Percentiles rank a stretch among this genome's conserved stretches.
Evolutionary conservation across 352 stramenopile species (phyloP).

Genomic region (Globisporangium cederbergense): DNA sequence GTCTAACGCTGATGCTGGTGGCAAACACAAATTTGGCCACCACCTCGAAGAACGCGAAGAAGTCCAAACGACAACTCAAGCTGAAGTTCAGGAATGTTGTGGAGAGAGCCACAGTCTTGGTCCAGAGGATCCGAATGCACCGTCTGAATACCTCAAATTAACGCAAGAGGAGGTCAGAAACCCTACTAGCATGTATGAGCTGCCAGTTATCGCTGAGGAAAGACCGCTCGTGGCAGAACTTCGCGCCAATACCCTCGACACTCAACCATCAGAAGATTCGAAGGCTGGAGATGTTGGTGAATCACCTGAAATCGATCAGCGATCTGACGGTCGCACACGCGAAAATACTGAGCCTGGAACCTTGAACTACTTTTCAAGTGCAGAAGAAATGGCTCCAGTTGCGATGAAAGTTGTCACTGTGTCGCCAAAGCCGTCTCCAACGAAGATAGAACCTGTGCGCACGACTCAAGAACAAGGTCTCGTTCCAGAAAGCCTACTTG

Average conservation of each 20-base stretch:
- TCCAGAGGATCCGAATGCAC: background rate
- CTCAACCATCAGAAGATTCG: conserved; percentile 4
- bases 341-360: background rate
- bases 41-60: background rate
- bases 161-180: conserved; percentile 1
- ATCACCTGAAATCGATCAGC: conserved; percentile 9
- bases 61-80: background rate
- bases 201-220: conserved; percentile 25
- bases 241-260: background rate
- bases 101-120: background rate
- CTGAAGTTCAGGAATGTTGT: background rate
- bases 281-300: background rate
- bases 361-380: background rate
- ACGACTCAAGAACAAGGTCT: background rate
- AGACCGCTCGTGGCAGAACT: background rate
- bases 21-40: background rate
- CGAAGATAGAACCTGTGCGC: background rate
- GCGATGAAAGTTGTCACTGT: conserved; percentile 12
- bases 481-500: background rate
- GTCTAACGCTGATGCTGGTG: background rate
- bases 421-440: conserved; percentile 9
- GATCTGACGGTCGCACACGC: background rate
- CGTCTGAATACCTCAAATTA: background rate
- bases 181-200: background rate
- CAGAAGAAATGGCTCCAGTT: background rate